Evolutionary conservation across 1,139 yeast genomes (phyloP), one percentile per base, ranked within the genome.

Genomic region (Chernovozyma sophiae-reginae): DNA sequence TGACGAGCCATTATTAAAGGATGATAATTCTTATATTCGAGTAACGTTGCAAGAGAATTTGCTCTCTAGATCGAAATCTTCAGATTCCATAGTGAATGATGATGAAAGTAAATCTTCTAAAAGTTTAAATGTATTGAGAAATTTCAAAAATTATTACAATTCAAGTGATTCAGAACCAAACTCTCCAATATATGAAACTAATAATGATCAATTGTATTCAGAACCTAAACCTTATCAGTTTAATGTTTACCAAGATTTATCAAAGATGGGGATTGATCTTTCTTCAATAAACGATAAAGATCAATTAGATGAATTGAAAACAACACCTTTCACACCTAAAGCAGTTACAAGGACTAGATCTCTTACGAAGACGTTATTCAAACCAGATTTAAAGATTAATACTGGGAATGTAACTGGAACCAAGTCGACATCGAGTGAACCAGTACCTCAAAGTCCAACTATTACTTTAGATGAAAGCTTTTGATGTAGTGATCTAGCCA

Each of bases 41-140:
- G 46, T 72, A 8, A 55, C 67, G 13, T 51, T 72, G 18, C 74
- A 68, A 41, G 74, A 70, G 40, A 67, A 72, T 39, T 56, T 73
- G 19, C 50, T 69, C 30, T 58, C 56, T 22, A 51, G 68, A 40
- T 66, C 72, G 30, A 65, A 58, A 40, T 69, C 74, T 30, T 55
- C 55, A 35, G 75, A 67, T 39, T 53, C 52, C 26, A 49, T 48
- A 31, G 40, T 44, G 7, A 40, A 23, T 11, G 28, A 24, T 8
- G 40, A 31, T 6, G 33, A 34, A 4, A 30, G 25, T n/a, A 36
- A 29, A 14, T 28, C 36, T 7, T n/a, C n/a, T n/a, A n/a, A n/a
- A n/a, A 11, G 25, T n/a, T 25, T 37, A 14, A 47, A 51, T 15
- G 49, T 48, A 18, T 51, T 61, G 37, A 44, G 53, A 25, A 58